phyloP scores from a whole-genome alignment of 148 eudicot species.

The Amaranthus cruentus region DNA sequence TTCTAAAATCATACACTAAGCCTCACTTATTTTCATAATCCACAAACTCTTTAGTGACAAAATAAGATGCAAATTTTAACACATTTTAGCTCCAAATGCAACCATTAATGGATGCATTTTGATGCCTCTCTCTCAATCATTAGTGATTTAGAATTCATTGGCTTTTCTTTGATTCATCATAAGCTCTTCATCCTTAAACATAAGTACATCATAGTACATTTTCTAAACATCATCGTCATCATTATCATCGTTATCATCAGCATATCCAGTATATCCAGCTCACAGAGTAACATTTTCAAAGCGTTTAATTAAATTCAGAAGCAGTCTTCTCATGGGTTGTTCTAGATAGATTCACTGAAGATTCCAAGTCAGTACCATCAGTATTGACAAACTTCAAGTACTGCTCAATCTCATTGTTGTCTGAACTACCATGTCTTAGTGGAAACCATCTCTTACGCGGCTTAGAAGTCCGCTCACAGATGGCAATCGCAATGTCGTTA shows the following conservation, averaged over 20 bases:
- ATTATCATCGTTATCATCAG: neutral
- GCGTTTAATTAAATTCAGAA: no score
- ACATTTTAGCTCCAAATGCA: slow-evolving; percentile 1
- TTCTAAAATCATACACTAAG: neutral
- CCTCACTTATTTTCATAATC: neutral
- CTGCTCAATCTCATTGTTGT: slow-evolving; percentile 39
- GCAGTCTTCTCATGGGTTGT: neutral
- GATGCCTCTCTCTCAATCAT: slow-evolving; percentile 21
- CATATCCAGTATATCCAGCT: no score
- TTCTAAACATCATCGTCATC: neutral
- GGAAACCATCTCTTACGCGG: slow-evolving; percentile 47
- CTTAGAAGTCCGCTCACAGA: slow-evolving; percentile 57
- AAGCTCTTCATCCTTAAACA: neutral
- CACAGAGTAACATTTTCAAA: no score
- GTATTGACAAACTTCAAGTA: slow-evolving; percentile 41
- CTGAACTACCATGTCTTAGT: slow-evolving; percentile 44
- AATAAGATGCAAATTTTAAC: neutral
- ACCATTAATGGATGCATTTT: neutral
- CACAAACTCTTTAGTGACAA: neutral
- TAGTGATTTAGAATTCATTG: slow-evolving; percentile 18
- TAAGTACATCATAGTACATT: no score
- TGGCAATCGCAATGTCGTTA: slow-evolving; percentile 83
- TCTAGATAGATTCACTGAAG: slow-evolving; percentile 14
- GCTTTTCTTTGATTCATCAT: neutral
- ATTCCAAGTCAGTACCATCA: slow-evolving; percentile 39